Base-by-base conservation (phyloP, 2,329 filamentous ascomycete genomes). In the Botrytis tulipae region DNA sequence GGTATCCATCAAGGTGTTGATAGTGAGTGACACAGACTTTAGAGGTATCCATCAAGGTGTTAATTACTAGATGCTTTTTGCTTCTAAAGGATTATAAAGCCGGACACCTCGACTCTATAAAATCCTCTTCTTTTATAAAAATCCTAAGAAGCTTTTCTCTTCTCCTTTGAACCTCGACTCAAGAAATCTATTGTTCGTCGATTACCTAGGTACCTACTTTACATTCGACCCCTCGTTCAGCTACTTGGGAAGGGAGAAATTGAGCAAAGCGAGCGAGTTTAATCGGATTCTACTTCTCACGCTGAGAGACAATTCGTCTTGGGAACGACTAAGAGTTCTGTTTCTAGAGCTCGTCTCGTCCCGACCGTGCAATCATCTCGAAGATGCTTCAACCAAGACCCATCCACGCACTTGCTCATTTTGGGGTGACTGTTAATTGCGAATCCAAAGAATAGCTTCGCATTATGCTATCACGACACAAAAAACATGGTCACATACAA, bases 41-140 rank as follows among this genome's bases (percentile, higher is more conserved):
- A 37, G 29, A 63, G 8, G 61, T 63, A 63, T 18, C 61, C 61
- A 63, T 63, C 61, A 63, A 63, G 61, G 61, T 63, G 37, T 44
- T 4, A 7, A 14, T 20, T 4, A 62, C 25, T 42, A 4, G 37
- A 8, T 25, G 22, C 18, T 37, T 62, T n/a, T 25, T 62, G 22
- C 32, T 35, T 29, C 3, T 16, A 25, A 61, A 20, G 25, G 8
- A 18, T 18, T 63, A 42, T 44, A 63, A 63, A 63, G 37, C 7
- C 20, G 18, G n/a, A 40, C n/a, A 29, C 9, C 10, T 63, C 61
- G 25, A 18, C 61, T 63, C 25, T 42, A 3, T n/a, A 18, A 20
- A 5, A 4, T n/a, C 5, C 35, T 25, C 6, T 61, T n/a, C 59
- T 40, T 9, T 16, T 25, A 14, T 14, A 20, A 25, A 9, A 37